These are phyloP conservation scores for Melanogaster broomeanus DNA, from an alignment of 768 basidiomycete species.

Conservation along the genomic window DNA sequence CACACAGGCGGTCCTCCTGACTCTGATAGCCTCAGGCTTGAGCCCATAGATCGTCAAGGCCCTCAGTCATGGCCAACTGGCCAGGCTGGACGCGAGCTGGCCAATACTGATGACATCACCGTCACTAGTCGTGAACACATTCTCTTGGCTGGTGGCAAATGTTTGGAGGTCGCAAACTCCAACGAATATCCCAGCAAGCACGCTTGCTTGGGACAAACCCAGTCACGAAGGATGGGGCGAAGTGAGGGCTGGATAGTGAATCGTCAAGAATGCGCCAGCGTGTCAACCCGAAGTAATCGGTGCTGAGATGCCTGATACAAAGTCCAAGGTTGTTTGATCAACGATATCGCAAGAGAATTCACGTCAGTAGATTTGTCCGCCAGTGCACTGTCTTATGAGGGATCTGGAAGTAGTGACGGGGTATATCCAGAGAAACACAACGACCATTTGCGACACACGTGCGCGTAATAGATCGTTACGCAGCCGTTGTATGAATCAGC, in stretches of 20 bases:
- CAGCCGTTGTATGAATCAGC: slow-evolving; percentile 16
- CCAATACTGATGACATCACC: not conserved
- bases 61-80: not conserved
- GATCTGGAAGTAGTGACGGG: not conserved
- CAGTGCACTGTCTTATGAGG: too few relatives aligned
- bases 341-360: not conserved
- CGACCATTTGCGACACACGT: slow-evolving; percentile 24
- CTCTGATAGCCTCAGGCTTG: not conserved
- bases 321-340: not conserved
- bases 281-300: not conserved
- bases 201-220: not conserved
- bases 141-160: not conserved
- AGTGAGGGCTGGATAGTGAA: not conserved
- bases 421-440: slow-evolving; percentile 23
- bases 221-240: not conserved
- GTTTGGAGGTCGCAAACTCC: not conserved
- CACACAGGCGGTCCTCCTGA: not conserved
- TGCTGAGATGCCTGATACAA: not conserved
- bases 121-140: not conserved
- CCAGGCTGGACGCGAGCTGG: slow-evolving; percentile 1
- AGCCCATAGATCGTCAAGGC: not conserved
- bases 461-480: slow-evolving; percentile 21
- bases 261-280: not conserved
- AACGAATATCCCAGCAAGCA: not conserved
- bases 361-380: not conserved